Percentiles rank a stretch among this genome's conserved stretches.
Conservation (phyloP, 192 early-diverging fungal species). For the Lobosporangium transversale region DNA sequence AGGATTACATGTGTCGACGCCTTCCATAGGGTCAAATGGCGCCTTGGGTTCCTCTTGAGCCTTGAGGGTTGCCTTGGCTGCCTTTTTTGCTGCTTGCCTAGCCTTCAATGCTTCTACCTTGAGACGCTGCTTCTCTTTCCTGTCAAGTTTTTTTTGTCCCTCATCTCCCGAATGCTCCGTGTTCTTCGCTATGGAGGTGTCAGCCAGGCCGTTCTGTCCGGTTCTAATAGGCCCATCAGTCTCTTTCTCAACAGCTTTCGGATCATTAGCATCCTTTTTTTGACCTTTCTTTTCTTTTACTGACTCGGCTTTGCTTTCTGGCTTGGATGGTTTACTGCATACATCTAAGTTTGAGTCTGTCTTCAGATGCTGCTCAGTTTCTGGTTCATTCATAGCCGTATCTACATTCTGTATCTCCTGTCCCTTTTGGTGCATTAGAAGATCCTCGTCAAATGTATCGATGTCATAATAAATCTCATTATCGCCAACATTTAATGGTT, state of each 20-base stretch:
- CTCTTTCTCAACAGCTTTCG: constrained; percentile 6
- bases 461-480: constrained; percentile 71
- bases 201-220: neutral
- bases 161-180: neutral
- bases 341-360: constrained; percentile 2
- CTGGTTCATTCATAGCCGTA: constrained; percentile 12
- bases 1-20: constrained; percentile 57
- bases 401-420: constrained; percentile 24
- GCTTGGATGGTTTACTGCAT: constrained; percentile 48
- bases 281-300: constrained; percentile 13
- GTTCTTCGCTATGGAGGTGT: neutral
- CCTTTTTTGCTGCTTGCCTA: constrained; percentile 21
- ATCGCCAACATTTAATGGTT: constrained; percentile 59
- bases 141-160: constrained; percentile 22
- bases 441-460: constrained; percentile 83
- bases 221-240: neutral
- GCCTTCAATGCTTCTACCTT: constrained; percentile 34
- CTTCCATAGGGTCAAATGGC: constrained; percentile 42
- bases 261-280: constrained; percentile 5
- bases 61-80: constrained; percentile 22
- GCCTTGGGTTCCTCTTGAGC: constrained; percentile 20
- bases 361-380: constrained; percentile 11
- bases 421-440: constrained; percentile 27
- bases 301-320: neutral
- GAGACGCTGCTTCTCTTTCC: constrained; percentile 38